Percentiles rank a stretch among this genome's conserved stretches.
Evolutionary conservation across 2,329 filamentous ascomycete genomes (phyloP).

Genomic region (Hymenoscyphus albidus): DNA sequence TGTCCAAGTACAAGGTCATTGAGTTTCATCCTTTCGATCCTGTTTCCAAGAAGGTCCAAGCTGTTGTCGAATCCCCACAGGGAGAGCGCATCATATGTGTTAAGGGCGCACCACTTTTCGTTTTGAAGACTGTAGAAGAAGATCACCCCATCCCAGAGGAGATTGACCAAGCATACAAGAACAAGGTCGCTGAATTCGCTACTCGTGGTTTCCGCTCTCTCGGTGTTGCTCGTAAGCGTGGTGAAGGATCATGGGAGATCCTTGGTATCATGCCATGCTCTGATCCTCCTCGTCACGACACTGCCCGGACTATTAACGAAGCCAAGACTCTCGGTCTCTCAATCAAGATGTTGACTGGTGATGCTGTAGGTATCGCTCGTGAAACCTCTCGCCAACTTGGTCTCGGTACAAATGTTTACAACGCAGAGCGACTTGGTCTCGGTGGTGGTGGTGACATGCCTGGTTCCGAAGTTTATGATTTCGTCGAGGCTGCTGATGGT

Average conservation of each 20-base stretch:
- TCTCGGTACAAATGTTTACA: constrained; percentile 90
- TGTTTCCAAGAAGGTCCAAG: constrained; percentile 88
- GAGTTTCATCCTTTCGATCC: constrained; percentile 88
- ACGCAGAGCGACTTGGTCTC: constrained; percentile 86
- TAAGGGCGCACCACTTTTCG: constrained; percentile 86
- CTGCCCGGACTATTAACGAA: constrained; percentile 84
- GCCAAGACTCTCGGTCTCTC: constrained; percentile 83
- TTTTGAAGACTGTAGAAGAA: constrained; percentile 82
- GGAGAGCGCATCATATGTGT: constrained; percentile 84
- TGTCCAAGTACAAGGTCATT: constrained; percentile 79
- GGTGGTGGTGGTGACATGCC: constrained; percentile 90
- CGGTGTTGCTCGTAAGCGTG: constrained; percentile 86
- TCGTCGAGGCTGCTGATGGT: constrained; percentile 91
- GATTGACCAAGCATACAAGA: constrained; percentile 81
- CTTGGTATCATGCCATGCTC: constrained; percentile 94
- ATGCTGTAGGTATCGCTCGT: constrained; percentile 87
- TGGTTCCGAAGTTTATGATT: constrained; percentile 90
- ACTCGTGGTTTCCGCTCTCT: constrained; percentile 92
- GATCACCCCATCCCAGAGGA: constrained; percentile 75
- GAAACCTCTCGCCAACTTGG: constrained; percentile 89
- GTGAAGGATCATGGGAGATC: constrained; percentile 79
- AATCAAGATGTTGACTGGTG: constrained; percentile 95
- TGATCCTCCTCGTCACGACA: constrained; percentile 87
- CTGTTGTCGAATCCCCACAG: constrained; percentile 75
- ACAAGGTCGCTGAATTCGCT: constrained; percentile 87